These are phyloP conservation scores for Epichloe glyceriae DNA, from an alignment of 2,329 filamentous ascomycete genomes.

Conservation along the genomic window DNA sequence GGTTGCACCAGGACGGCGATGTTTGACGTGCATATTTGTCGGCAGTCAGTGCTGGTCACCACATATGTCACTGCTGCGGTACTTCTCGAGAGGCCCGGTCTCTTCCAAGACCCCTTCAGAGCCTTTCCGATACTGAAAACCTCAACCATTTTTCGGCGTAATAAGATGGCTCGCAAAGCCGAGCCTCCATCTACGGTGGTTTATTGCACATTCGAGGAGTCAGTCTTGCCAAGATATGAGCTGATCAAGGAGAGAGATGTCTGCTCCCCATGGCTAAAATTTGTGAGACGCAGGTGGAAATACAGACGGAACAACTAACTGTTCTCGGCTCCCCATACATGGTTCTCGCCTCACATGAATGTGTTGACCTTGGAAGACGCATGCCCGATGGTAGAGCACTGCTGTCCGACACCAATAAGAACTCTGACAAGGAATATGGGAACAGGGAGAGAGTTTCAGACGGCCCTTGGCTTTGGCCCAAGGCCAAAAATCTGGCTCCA, in stretches of 20 bases:
- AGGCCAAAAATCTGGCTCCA: background rate
- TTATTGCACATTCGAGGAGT: too few species aligned
- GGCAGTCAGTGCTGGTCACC: conserved; percentile 10
- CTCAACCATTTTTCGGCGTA: too few species aligned
- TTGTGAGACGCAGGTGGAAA: background rate
- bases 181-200: too few species aligned
- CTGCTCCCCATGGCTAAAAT: background rate
- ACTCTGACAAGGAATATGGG: background rate
- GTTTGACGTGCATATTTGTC: conserved; percentile 8
- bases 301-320: too few species aligned
- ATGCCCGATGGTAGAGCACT: background rate
- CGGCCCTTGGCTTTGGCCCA: background rate
- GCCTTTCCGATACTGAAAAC: too few species aligned
- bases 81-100: background rate
- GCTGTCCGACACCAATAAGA: background rate
- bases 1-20: background rate
- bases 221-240: too few species aligned
- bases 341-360: conserved; percentile 5
- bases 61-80: conserved; percentile 7
- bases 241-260: background rate
- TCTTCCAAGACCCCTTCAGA: background rate
- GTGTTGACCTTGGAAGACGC: background rate
- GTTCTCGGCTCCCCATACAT: background rate
- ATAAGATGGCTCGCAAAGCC: too few species aligned
- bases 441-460: background rate